A percentile compares a stretch with the other conserved stretches of the same genome.
Evolutionary conservation across 306 rosid species (phyloP).

Genomic region (Glycyrrhiza uralensis): DNA sequence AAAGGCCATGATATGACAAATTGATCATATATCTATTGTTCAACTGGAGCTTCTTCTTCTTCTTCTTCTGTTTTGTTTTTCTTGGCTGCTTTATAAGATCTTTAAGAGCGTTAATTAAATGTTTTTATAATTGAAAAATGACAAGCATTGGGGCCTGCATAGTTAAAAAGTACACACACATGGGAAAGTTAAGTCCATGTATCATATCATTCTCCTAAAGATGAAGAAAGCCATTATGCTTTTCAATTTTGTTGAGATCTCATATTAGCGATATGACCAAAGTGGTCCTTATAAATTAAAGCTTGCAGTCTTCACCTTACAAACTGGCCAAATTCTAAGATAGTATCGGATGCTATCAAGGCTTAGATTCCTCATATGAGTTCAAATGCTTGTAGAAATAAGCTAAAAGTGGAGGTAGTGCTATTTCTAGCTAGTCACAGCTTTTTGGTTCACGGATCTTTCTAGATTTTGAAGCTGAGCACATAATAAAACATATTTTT

Average conservation of each 20-base stretch:
- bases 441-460: slow-evolving; percentile 58
- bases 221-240: not conserved
- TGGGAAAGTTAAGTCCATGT: not conserved
- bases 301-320: too few relatives aligned
- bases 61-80: too few relatives aligned
- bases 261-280: too few relatives aligned
- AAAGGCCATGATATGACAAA: slow-evolving; percentile 7
- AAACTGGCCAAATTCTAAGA: too few relatives aligned
- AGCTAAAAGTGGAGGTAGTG: too few relatives aligned
- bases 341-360: too few relatives aligned
- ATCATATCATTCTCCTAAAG: not conserved
- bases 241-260: too few relatives aligned
- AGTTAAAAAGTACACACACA: not conserved
- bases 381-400: not conserved
- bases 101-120: too few relatives aligned
- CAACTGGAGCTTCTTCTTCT: not conserved
- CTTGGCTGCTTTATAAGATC: not conserved
- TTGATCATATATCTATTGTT: not conserved
- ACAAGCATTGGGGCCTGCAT: not conserved
- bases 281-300: too few relatives aligned
- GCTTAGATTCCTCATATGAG: not conserved
- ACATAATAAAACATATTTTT: not conserved
- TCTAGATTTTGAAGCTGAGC: slow-evolving; percentile 39
- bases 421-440: slow-evolving; percentile 8
- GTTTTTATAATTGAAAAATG: not conserved